Conservation (phyloP, 73 alveolate species). For the Tetrahymena elliotti region DNA sequence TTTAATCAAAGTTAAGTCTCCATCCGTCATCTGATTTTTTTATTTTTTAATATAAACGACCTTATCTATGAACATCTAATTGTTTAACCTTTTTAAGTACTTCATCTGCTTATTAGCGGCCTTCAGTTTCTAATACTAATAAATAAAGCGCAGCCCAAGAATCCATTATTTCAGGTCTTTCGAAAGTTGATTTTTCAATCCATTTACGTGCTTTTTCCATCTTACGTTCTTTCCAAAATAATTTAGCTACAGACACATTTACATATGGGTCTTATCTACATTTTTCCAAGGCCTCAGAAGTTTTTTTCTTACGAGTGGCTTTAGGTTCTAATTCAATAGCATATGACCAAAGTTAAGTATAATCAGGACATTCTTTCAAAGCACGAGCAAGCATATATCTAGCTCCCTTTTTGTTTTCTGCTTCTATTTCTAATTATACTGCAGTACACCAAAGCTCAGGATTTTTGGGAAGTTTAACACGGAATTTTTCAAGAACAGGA, state of each 20-base stretch:
- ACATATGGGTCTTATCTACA: conserved; percentile 57
- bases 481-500: conserved; percentile 62
- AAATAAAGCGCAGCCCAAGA: conserved; percentile 70
- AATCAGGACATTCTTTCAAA: conserved; percentile 46
- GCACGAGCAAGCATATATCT: conserved; percentile 54
- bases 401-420: conserved; percentile 57
- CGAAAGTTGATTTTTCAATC: conserved; percentile 55
- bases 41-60: background rate
- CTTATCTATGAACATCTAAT: background rate
- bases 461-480: conserved; percentile 50
- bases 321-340: conserved; percentile 61
- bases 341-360: conserved; percentile 64
- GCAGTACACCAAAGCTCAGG: conserved; percentile 60
- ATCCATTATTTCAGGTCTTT: conserved; percentile 62
- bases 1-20: background rate
- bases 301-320: conserved; percentile 55
- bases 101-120: background rate
- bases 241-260: conserved; percentile 50
- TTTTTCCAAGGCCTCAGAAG: conserved; percentile 49
- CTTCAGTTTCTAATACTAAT: conserved; percentile 12
- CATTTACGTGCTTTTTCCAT: conserved; percentile 65
- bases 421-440: conserved; percentile 53
- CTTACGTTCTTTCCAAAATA: conserved; percentile 62
- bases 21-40: conserved; percentile 2
- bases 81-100: background rate